These are phyloP conservation scores for Cicer arietinum DNA, from an alignment of 306 rosid species.

Conservation along the genomic window DNA sequence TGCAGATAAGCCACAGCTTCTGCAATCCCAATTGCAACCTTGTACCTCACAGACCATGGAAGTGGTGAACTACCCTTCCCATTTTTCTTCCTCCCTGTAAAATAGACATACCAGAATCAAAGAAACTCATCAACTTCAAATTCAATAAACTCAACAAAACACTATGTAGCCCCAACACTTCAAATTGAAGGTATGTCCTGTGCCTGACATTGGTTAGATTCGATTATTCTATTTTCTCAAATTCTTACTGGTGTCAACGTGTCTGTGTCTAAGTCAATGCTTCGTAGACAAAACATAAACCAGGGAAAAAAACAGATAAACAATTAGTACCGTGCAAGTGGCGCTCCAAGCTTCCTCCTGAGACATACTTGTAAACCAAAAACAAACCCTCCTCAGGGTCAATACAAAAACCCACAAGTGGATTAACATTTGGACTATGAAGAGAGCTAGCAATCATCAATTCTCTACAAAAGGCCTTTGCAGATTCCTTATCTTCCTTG, in stretches of 20 bases:
- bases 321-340: constrained; percentile 70
- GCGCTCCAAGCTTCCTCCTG: constrained; percentile 91
- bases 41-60: constrained; percentile 87
- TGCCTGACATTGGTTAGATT: no score
- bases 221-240: no score
- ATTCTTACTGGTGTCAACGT: no score
- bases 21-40: constrained; percentile 89
- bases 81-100: constrained; percentile 75
- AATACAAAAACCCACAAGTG: constrained; percentile 85
- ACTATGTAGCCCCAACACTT: no score
- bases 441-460: constrained; percentile 93
- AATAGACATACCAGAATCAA: constrained; percentile 39
- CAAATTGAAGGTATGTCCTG: no score
- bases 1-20: constrained; percentile 85
- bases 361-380: constrained; percentile 87
- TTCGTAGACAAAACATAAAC: background rate
- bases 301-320: constrained; percentile 9
- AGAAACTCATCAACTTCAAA: constrained; percentile 36
- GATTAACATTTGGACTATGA: constrained; percentile 72
- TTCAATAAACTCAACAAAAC: constrained; percentile 11
- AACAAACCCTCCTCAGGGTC: constrained; percentile 88
- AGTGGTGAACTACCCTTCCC: constrained; percentile 62
- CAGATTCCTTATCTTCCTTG: constrained; percentile 90
- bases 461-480: constrained; percentile 93
- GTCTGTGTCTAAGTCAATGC: no score